Base-by-base conservation (phyloP, 2,329 filamentous ascomycete species). In the Trichoderma semiorbis region DNA sequence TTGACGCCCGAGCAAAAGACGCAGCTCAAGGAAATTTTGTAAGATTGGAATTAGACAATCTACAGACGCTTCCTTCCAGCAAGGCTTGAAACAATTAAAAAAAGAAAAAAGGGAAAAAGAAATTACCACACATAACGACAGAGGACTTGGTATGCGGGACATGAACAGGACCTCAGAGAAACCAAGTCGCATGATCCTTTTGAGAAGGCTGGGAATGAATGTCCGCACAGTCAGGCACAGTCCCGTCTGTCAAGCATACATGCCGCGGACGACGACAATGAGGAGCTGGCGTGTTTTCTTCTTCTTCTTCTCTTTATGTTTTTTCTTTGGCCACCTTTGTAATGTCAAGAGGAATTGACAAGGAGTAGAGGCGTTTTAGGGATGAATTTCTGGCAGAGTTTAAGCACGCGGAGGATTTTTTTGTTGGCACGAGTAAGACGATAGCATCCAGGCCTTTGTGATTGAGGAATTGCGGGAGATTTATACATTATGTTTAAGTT, bases 1-100 rank as follows among this genome's bases (percentile, higher is more conserved):
- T 82, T 99, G 81, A 95, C 93, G 5, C 71, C 87, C 8, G 84
- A 87, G 5, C 95, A 98, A 84, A 98, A 97, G 86, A 84, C 90
- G 74, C 87, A 92, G 79, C 82, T 99, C 75, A 93, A 88, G 82
- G 91, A 95, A 77, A 93, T 97, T 77, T 84, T 99, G 75, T 91
- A 80, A 53, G 21, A 43, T n/a, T 12, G 62, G 26, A 50, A 53
- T 21, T 18, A 12, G 39, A 34, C 34, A 53, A 30, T 28, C 32
- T 30, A 30, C 28, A 32, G 11, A n/a, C 8, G 57, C 28, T 36
- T 18, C 28, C 34, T 18, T 18, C 18, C 28, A 14, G 18, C 32
- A 58, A 18, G 11, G 26, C 28, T 28, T 50, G 26, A 43, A 65
- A 47, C 26, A 21, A 24, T 39, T 4, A 16, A 30, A 67, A 43